Base-by-base conservation (phyloP, 768 basidiomycete genomes). In the Rossbeevera mucosa region DNA sequence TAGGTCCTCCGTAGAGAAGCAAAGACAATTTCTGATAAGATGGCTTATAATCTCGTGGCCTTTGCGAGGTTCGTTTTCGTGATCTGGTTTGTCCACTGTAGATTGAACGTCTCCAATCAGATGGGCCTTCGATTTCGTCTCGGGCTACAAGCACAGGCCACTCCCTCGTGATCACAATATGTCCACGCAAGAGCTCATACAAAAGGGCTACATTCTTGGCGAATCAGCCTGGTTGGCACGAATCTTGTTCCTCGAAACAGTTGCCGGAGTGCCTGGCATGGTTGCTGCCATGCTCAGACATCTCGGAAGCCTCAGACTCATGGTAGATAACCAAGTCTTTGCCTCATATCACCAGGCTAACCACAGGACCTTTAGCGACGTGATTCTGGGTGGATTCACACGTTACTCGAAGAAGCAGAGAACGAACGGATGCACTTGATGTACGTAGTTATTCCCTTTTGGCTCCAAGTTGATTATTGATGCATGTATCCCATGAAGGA, bases 401-500 rank as follows among this genome's bases (percentile, higher is more conserved):
- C 92, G 6, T 80, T 92, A 41, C 74, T 96, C 16, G 88, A 93
- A 65, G 95, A 96, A 73, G 93, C 94, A 12, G 93, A 98, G 65
- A 98, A 98, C 66, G 95, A 99, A 72, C 77, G 95, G 30, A 95
- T 96, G 91, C 93, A 95, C 68, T 76, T 94, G 48, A 88, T 94
- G 88, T 90, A 50, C 33, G 47, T 40, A 18, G 31, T 47, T 47
- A 53, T 56, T 30, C 38, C 7, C 55, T 31, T 25, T 33, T 48
- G 14, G 25, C 25, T 33, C 36, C 33, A 29, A 44, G 43, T 28
- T 55, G 51, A 61, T 61, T 49, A n/a, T 49, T 47, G 51, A 55
- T 43, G 20, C 55, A 51, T 42, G 57, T 54, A 30, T 59, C 48
- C 38, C 59, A 50, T 51, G 7, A 60, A 89, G 91, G 84, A 96